Conservation (phyloP, 768 basidiomycete genomes). For the Tubosaeta sp. region DNA sequence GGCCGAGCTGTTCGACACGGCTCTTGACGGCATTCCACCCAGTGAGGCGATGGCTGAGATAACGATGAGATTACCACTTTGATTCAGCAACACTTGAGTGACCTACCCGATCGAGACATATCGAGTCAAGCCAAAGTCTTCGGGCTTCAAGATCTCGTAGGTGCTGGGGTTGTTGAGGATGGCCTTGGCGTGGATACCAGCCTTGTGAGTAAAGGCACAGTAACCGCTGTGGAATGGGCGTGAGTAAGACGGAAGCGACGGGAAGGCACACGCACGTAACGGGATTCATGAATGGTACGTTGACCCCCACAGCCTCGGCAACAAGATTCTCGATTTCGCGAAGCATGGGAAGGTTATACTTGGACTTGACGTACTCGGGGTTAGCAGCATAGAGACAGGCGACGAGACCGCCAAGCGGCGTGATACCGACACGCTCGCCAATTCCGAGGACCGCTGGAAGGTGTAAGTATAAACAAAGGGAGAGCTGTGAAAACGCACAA, state of each 20-base stretch:
- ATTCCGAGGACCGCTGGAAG: constrained; percentile 85
- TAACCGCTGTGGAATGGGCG: constrained; percentile 65
- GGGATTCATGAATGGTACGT: constrained; percentile 96
- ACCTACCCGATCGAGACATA: constrained; percentile 93
- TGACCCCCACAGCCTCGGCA: constrained; percentile 97
- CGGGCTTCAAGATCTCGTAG: constrained; percentile 98
- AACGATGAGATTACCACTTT: constrained; percentile 4
- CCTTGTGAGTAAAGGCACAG: constrained; percentile 99
- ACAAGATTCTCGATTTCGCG: constrained; percentile 99
- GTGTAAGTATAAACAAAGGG: background rate
- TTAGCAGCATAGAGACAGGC: constrained; percentile 96
- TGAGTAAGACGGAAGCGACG: background rate
- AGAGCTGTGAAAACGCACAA: constrained; percentile 47
- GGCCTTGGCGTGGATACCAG: constrained; percentile 99
- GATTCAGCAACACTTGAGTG: background rate
- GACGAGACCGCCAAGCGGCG: constrained; percentile 93
- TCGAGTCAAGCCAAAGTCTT: constrained; percentile 96
- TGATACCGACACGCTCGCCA: constrained; percentile 98
- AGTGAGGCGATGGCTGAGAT: constrained; percentile 78
- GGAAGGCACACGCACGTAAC: constrained; percentile 58
- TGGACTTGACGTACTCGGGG: constrained; percentile 98
- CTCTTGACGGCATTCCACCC: constrained; percentile 99
- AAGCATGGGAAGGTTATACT: constrained; percentile 97
- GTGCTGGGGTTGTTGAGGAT: constrained; percentile 99
- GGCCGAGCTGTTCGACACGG: constrained; percentile 94